phyloP scores from a whole-genome alignment of 129 eudicot genomes.

The Heracleum sosnowskyi region DNA sequence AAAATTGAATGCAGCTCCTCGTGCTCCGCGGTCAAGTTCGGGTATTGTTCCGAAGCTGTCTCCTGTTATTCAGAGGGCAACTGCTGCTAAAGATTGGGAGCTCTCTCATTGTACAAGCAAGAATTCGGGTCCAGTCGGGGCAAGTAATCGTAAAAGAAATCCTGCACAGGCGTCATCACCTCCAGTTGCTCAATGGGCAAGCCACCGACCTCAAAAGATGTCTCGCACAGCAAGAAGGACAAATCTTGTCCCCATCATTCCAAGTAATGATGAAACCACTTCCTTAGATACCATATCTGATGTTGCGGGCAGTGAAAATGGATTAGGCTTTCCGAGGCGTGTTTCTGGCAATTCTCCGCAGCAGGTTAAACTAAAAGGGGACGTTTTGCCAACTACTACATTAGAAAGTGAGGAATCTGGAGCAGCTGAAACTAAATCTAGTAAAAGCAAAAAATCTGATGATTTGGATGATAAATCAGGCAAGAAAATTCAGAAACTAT shows the following conservation, averaged over 20 bases:
- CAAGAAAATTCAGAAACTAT: slow-evolving; percentile 54
- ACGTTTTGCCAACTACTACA: slow-evolving; percentile 37
- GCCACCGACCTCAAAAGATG: slow-evolving; percentile 83
- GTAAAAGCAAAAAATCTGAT: slow-evolving; percentile 50
- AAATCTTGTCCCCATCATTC: slow-evolving; percentile 52
- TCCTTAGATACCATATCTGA: slow-evolving; percentile 41
- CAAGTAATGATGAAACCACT: slow-evolving; percentile 43
- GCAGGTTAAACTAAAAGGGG: slow-evolving; percentile 53
- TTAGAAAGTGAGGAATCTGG: slow-evolving; percentile 87
- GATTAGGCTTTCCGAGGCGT: slow-evolving; percentile 36
- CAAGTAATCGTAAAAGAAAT: slow-evolving; percentile 53
- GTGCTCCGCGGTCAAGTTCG: slow-evolving; percentile 70
- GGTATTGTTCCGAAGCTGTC: slow-evolving; percentile 50
- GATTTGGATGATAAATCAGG: slow-evolving; percentile 53
- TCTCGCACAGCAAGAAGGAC: slow-evolving; percentile 82
- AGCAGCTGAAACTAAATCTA: slow-evolving; percentile 61
- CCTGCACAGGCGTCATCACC: slow-evolving; percentile 71
- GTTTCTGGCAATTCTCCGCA: slow-evolving; percentile 47
- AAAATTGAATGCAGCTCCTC: slow-evolving; percentile 44
- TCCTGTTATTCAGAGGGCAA: slow-evolving; percentile 37
- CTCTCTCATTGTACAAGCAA: slow-evolving; percentile 50
- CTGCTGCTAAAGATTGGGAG: slow-evolving; percentile 61
- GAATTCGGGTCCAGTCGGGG: slow-evolving; percentile 42
- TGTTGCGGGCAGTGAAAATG: slow-evolving; percentile 41
- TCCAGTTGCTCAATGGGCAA: slow-evolving; percentile 81